Percentiles rank a stretch among this genome's conserved stretches.
phyloP scores from a whole-genome alignment of 768 basidiomycete genomes.

The Tylopilus vinaceipallidus region DNA sequence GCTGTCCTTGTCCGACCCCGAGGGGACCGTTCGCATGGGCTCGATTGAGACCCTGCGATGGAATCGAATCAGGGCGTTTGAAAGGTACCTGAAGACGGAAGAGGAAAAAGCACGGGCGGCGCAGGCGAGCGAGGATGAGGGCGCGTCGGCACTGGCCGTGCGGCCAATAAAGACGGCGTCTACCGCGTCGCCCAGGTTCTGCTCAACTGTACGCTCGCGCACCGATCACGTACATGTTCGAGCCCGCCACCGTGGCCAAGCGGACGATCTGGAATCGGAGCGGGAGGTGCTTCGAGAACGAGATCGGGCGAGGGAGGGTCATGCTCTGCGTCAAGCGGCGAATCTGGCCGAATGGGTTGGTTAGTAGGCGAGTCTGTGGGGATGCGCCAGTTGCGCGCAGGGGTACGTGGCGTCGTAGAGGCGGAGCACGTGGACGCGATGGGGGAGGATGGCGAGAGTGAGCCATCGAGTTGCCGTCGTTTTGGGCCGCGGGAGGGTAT shows the following conservation, averaged over 20 bases:
- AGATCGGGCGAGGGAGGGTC: constrained; percentile 41
- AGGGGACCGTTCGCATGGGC: constrained; percentile 21
- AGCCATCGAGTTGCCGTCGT: constrained; percentile 15
- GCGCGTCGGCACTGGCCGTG: too few species aligned
- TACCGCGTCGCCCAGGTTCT: too few species aligned
- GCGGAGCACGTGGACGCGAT: constrained; percentile 26
- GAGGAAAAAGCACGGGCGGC: constrained; percentile 27
- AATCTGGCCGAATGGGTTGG: constrained; percentile 66
- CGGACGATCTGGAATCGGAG: constrained; percentile 62
- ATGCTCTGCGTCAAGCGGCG: constrained; percentile 39
- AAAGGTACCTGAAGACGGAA: constrained; percentile 26
- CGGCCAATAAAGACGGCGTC: too few species aligned
- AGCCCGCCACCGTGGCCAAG: too few species aligned
- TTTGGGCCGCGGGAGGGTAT: constrained; percentile 33
- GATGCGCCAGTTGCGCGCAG: constrained; percentile 38
- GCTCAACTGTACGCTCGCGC: too few species aligned
- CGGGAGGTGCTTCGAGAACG: constrained; percentile 59
- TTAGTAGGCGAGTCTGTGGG: constrained; percentile 70
- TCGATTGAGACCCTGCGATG: constrained; percentile 27
- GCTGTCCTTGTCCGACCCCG: constrained; percentile 25
- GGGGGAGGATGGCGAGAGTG: constrained; percentile 30
- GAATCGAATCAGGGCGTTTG: constrained; percentile 29
- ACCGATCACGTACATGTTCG: too few species aligned
- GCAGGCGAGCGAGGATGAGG: constrained; percentile 13
- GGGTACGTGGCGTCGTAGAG: constrained; percentile 36